phyloP scores from a whole-genome alignment of 306 rosid species.

The Sophora flavescens region DNA sequence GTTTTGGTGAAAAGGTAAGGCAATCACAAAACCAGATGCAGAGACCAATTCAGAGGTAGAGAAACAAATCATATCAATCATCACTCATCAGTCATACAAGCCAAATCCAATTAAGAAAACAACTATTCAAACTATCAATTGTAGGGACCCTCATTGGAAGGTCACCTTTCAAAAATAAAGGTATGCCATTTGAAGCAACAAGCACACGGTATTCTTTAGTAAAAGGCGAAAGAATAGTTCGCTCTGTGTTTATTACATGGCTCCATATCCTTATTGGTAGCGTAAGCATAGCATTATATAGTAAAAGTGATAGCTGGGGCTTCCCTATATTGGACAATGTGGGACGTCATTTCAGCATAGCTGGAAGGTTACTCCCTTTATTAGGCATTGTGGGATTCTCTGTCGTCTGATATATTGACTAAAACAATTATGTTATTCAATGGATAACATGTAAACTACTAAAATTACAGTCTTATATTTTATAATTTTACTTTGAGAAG shows the following conservation, averaged over 20 bases:
- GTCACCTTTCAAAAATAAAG: conserved; percentile 38
- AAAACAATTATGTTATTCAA: neutral
- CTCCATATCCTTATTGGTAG: neutral
- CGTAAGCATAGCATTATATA: neutral
- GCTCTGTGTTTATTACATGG: conserved; percentile 48
- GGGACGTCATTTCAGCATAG: neutral
- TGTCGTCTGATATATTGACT: neutral
- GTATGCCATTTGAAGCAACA: conserved; percentile 26
- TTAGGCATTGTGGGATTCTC: too few species aligned
- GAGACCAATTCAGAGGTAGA: too few species aligned
- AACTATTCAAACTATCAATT: too few species aligned
- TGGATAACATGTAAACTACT: neutral
- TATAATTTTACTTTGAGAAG: too few species aligned
- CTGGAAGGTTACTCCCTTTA: too few species aligned
- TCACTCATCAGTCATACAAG: too few species aligned
- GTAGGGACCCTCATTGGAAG: neutral
- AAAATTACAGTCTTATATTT: neutral
- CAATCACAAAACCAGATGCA: too few species aligned
- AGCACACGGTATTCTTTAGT: conserved; percentile 58
- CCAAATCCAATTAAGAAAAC: too few species aligned
- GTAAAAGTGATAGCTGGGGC: neutral
- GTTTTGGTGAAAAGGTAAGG: too few species aligned
- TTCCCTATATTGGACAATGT: neutral
- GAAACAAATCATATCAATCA: too few species aligned
- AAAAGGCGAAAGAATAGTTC: conserved; percentile 70